Evolutionary conservation across 768 basidiomycete genomes (phyloP).

Genomic region (Boletus reticulatus): DNA sequence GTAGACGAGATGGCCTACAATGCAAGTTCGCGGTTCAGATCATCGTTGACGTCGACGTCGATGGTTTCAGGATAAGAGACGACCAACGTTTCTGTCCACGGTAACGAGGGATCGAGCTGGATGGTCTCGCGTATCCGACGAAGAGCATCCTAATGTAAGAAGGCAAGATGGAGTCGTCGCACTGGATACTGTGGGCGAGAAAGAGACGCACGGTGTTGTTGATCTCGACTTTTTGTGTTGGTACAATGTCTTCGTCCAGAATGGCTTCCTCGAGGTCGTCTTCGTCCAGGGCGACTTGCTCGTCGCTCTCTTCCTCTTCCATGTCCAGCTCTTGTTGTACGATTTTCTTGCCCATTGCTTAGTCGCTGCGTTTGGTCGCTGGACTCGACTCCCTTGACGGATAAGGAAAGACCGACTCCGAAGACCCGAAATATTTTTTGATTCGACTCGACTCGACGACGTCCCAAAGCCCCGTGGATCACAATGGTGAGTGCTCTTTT

Average conservation of each 20-base stretch:
- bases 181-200: not conserved
- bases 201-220: slow-evolving; percentile 66
- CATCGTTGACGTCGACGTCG: slow-evolving; percentile 78
- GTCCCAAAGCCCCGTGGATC: not conserved
- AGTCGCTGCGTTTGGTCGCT: not conserved
- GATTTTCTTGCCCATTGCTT: slow-evolving; percentile 14
- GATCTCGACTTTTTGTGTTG: slow-evolving; percentile 65
- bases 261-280: slow-evolving; percentile 63
- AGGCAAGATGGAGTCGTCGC: not conserved
- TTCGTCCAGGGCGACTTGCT: slow-evolving; percentile 66
- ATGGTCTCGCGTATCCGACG: slow-evolving; percentile 79
- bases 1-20: slow-evolving; percentile 57
- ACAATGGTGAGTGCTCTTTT: slow-evolving; percentile 15
- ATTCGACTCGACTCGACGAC: not conserved
- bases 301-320: slow-evolving; percentile 29
- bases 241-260: slow-evolving; percentile 79
- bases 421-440: slow-evolving; percentile 18
- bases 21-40: slow-evolving; percentile 91
- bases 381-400: not conserved
- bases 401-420: slow-evolving; percentile 25
- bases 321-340: slow-evolving; percentile 9
- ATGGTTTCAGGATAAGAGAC: slow-evolving; percentile 72
- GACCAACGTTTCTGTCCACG: slow-evolving; percentile 83
- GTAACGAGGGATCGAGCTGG: slow-evolving; percentile 65
- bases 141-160: slow-evolving; percentile 59